Conservation (phyloP, 202 grass and related monocot species). For the Hordeum pubiflorum region DNA sequence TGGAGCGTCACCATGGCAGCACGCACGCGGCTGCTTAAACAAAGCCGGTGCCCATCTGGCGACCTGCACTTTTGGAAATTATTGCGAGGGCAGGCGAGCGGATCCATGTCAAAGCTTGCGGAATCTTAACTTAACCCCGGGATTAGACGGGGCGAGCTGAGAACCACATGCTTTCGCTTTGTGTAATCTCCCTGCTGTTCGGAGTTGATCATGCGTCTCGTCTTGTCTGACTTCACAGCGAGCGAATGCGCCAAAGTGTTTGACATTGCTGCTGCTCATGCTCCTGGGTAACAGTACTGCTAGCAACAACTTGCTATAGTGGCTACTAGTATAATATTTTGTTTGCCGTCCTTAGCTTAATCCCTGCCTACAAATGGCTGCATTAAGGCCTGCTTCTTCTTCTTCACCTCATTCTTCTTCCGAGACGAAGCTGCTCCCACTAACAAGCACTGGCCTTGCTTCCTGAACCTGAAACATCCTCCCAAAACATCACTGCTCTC, state of each 20-base stretch:
- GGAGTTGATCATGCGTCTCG: not conserved
- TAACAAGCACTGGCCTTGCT: not conserved
- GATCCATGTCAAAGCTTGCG: not conserved
- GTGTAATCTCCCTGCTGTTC: not conserved
- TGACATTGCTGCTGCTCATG: not conserved
- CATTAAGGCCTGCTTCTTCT: not conserved
- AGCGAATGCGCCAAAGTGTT: not conserved
- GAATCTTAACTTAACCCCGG: not conserved
- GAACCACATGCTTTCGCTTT: not conserved
- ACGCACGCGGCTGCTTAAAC: not conserved
- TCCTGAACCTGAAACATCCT: not conserved
- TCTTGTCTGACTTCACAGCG: conserved; percentile 5
- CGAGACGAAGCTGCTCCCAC: not conserved
- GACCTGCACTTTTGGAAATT: conserved; percentile 15
- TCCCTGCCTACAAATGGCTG: not conserved
- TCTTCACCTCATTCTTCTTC: not conserved
- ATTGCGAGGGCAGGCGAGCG: not conserved
- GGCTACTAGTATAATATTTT: not conserved
- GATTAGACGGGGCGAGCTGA: not conserved
- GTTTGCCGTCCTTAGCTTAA: not conserved
- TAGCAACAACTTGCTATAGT: not conserved
- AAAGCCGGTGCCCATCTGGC: not conserved
- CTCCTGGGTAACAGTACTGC: not conserved
- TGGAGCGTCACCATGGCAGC: not conserved
- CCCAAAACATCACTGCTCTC: not conserved